Evolutionary conservation across 2,329 filamentous ascomycete species (phyloP).

Genomic region (Fusarium armeniacum): DNA sequence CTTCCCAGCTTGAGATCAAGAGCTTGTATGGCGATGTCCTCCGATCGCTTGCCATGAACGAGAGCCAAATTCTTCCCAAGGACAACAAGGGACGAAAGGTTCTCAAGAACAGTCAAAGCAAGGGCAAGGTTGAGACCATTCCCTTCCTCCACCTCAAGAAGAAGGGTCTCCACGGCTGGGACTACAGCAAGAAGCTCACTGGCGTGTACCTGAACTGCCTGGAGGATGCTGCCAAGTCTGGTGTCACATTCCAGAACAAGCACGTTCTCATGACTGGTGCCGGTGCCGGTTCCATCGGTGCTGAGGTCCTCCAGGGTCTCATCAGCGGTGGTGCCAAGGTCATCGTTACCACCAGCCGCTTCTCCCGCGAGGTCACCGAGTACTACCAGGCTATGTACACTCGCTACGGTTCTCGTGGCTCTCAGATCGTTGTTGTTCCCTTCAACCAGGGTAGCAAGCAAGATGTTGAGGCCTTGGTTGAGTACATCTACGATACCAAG

Average conservation of each 20-base stretch:
- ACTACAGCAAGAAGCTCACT: conserved; percentile 99
- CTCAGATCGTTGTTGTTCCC: conserved; percentile 96
- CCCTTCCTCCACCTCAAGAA: conserved; percentile 98
- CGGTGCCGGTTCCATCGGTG: conserved; percentile 96
- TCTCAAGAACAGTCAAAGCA: conserved; percentile 69
- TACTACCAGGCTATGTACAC: conserved; percentile 99
- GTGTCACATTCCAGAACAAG: conserved; percentile 94
- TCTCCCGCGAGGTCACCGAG: conserved; percentile 96
- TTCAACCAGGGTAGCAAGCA: conserved; percentile 99
- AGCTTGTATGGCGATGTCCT: conserved; percentile 93
- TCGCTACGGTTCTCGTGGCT: conserved; percentile 91
- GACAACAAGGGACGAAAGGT: conserved; percentile 78
- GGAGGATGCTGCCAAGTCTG: conserved; percentile 87
- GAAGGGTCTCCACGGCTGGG: conserved; percentile 94
- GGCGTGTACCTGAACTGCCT: conserved; percentile 92
- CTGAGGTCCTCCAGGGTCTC: conserved; percentile 94
- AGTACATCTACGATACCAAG: conserved; percentile 98
- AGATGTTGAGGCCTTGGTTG: conserved; percentile 91
- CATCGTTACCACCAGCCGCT: conserved; percentile 94
- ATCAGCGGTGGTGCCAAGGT: conserved; percentile 98
- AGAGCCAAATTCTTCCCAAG: conserved; percentile 94
- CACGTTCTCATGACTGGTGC: conserved; percentile 98
- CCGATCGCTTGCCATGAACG: conserved; percentile 96
- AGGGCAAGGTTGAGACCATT: conserved; percentile 96
- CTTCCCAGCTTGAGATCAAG: conserved; percentile 97